Evolutionary conservation across 768 basidiomycete species (phyloP).

Genomic region (Pleurotus eryngii): DNA sequence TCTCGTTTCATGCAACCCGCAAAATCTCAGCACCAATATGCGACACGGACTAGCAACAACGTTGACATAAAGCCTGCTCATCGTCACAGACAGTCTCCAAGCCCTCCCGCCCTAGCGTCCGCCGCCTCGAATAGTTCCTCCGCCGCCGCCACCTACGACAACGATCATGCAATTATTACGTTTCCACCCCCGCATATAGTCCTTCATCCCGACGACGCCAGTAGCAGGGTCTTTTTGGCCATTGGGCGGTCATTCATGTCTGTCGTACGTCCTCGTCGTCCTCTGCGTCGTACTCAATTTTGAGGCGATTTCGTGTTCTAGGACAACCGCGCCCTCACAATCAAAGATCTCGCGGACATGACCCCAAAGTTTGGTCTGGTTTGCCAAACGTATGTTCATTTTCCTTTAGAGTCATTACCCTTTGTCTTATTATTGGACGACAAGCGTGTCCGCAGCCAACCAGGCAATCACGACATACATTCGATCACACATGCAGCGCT

Average conservation of each 20-base stretch:
- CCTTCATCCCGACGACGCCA: slow-evolving; percentile 72
- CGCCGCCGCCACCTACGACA: slow-evolving; percentile 9
- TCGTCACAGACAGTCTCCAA: slow-evolving; percentile 46
- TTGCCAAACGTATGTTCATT: slow-evolving; percentile 67
- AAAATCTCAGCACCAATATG: slow-evolving; percentile 39
- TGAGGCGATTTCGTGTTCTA: slow-evolving; percentile 22
- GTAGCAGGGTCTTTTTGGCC: slow-evolving; percentile 68
- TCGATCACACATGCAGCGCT: slow-evolving; percentile 68
- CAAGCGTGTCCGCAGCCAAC: slow-evolving; percentile 71
- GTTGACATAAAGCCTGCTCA: slow-evolving; percentile 48
- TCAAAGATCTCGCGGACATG: slow-evolving; percentile 80
- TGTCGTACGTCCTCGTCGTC: slow-evolving; percentile 46
- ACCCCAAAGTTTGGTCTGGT: slow-evolving; percentile 59
- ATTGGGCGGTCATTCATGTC: slow-evolving; percentile 72
- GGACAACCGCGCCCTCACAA: slow-evolving; percentile 83
- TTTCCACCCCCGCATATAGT: slow-evolving; percentile 66
- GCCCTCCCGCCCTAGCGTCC: slow-evolving; percentile 27
- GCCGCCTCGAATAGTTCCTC: slow-evolving; percentile 17
- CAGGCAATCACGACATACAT: slow-evolving; percentile 85
- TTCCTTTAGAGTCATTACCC: slow-evolving; percentile 9
- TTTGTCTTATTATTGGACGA: slow-evolving; percentile 15
- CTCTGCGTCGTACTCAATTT: slow-evolving; percentile 15
- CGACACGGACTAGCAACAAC: slow-evolving; percentile 52
- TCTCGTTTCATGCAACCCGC: slow-evolving; percentile 2
- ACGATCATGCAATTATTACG: slow-evolving; percentile 22